Evolutionary conservation across 345 rosid species (phyloP).

Genomic region (Rhodamnia argentea): DNA sequence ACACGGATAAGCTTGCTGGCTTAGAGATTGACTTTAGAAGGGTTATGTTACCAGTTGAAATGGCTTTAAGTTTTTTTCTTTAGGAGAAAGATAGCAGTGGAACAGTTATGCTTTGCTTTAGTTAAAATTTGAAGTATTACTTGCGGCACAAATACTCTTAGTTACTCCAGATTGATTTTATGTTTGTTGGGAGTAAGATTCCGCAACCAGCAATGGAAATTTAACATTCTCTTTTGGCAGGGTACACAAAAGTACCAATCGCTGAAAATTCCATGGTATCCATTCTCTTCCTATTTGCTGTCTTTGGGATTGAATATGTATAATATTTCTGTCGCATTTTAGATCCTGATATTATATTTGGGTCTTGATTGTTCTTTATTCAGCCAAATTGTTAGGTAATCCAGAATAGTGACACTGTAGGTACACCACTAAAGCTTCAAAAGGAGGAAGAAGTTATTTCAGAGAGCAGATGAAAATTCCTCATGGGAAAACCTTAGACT

Average conservation of each 20-base stretch:
- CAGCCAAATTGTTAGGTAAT: conserved; percentile 6
- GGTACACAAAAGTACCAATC: conserved; percentile 28
- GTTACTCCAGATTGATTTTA: not conserved
- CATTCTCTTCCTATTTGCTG: not conserved
- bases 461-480: conserved; percentile 28
- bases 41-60: not conserved
- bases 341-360: not conserved
- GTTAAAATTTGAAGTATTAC: not conserved
- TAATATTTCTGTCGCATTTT: not conserved
- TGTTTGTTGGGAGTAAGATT: conserved; percentile 3
- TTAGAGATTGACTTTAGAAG: not conserved
- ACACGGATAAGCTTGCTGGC: not conserved
- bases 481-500: conserved; percentile 30
- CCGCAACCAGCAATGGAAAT: conserved; percentile 1
- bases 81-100: not conserved
- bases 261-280: conserved; percentile 58
- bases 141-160: not conserved
- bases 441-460: conserved; percentile 19
- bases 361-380: not conserved
- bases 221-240: conserved; percentile 31
- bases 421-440: conserved; percentile 39
- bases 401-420: conserved; percentile 21
- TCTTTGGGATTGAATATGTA: not conserved
- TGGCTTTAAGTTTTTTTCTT: not conserved
- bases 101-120: not conserved